Percentiles rank a stretch among this genome's conserved stretches.
These are phyloP conservation scores for Fusarium sp. DNA, from an alignment of 2,329 filamentous ascomycete species.

Conservation along the genomic window DNA sequence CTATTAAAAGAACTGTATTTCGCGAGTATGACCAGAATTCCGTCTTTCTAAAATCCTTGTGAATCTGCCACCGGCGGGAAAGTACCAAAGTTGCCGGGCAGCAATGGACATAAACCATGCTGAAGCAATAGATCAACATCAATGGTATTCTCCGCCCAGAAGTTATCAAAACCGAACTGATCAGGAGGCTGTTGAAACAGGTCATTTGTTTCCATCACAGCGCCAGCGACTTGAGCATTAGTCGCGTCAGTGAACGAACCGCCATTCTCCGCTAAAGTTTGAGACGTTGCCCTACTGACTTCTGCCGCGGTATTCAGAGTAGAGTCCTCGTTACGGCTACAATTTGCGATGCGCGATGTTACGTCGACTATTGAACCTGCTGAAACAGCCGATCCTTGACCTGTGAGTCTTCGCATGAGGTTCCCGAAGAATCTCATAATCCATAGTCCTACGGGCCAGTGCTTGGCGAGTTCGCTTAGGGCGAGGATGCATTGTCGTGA, in stretches of 20 bases:
- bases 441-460: slow-evolving; percentile 34
- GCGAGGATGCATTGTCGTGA: slow-evolving; percentile 37
- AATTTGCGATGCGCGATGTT: slow-evolving; percentile 4
- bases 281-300: neutral
- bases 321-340: neutral
- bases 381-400: slow-evolving; percentile 9
- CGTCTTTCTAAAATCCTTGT: neutral
- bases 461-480: slow-evolving; percentile 24
- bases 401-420: slow-evolving; percentile 23
- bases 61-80: neutral
- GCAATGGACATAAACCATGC: slow-evolving; percentile 13
- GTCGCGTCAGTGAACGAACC: neutral
- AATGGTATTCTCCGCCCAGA: slow-evolving; percentile 15
- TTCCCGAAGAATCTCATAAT: slow-evolving; percentile 31
- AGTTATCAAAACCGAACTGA: slow-evolving; percentile 1
- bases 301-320: rapidly evolving
- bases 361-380: slow-evolving; percentile 19
- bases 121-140: slow-evolving; percentile 27
- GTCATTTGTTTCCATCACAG: neutral
- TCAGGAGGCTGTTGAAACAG: neutral
- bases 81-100: slow-evolving; percentile 12
- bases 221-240: neutral
- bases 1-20: neutral
- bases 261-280: neutral
- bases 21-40: rapidly evolving